Conservation (phyloP, 495 filamentous ascomycete species). For the Aspergillus biplanus region DNA sequence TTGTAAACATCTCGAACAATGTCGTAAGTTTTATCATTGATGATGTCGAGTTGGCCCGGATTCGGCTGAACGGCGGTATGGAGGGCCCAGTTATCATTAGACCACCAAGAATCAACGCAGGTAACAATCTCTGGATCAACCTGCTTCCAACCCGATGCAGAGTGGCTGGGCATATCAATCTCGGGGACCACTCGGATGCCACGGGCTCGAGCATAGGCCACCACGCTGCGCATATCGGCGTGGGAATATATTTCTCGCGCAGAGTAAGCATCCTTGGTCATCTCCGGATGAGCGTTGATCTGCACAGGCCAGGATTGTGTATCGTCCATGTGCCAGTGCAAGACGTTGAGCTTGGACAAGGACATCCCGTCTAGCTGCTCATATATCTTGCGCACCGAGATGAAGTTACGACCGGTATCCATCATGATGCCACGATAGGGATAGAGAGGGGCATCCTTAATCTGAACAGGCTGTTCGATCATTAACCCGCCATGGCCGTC, state of each 20-base stretch:
- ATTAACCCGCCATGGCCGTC: slow-evolving; percentile 48
- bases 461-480: slow-evolving; percentile 53
- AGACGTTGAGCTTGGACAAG: slow-evolving; percentile 55
- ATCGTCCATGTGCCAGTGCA: slow-evolving; percentile 58
- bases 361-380: slow-evolving; percentile 58
- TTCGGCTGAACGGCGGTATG: slow-evolving; percentile 61
- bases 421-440: slow-evolving; percentile 56
- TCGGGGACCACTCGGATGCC: slow-evolving; percentile 55
- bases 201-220: slow-evolving; percentile 50
- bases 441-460: slow-evolving; percentile 52
- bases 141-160: slow-evolving; percentile 57
- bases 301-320: slow-evolving; percentile 56
- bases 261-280: slow-evolving; percentile 59
- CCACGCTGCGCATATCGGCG: slow-evolving; percentile 43
- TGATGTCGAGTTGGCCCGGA: slow-evolving; percentile 60
- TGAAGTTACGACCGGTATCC: slow-evolving; percentile 55
- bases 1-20: slow-evolving; percentile 55
- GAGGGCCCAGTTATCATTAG: slow-evolving; percentile 52
- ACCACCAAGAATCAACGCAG: slow-evolving; percentile 60
- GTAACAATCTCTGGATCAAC: slow-evolving; percentile 55
- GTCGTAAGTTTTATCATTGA: slow-evolving; percentile 57
- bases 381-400: slow-evolving; percentile 49
- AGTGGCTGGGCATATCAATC: slow-evolving; percentile 57
- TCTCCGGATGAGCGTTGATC: slow-evolving; percentile 52
- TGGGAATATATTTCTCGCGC: slow-evolving; percentile 46